Base-by-base conservation (phyloP, 2,329 filamentous ascomycete species). In the Erysiphe pulchra region DNA sequence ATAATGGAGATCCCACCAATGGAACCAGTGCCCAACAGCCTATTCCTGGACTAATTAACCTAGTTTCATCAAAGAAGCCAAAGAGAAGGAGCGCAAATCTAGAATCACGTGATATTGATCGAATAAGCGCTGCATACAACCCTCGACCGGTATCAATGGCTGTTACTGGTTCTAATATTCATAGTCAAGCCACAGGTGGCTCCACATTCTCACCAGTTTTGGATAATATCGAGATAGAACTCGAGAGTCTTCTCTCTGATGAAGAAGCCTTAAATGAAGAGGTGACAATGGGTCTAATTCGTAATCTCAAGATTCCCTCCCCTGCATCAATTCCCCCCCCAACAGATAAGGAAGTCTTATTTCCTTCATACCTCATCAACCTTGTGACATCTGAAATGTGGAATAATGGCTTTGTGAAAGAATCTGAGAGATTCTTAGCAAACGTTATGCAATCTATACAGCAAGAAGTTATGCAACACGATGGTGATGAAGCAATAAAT, bases 401-500 rank as follows among this genome's bases (percentile, higher is more conserved):
- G 90, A 98, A 98, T 68, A 98, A 98, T 56, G 90, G 90, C 42
- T 98, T 94, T 59, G 90, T 98, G 55, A 98, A 98, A 68, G 90
- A 98, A 64, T 95, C 90, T 4, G 90, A 98, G 64, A 81, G 87
- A 46, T 98, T 98, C 73, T 70, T 98, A 50, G 90, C 90, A 58
- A 98, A 95, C 57, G 90, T 98, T 52, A 98, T 98, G 90, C 90
- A 95, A 64, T 93, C 86, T 8, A 95, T 98, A 57, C 90, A 98
- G 61, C 86, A 95, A 61, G 90, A 98, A 61, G 90, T 98, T 47
- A 95, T 98, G 90, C 82, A 93, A 59, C 85, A 98, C 60, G 87
- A 98, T 54, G 86, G 86, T 40, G 90, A 98, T 48, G 87, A 95
- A 56, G 86, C 87, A 34, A 82, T 98, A 64, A 95, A 94, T 62